Evolutionary conservation across 257 asterid genomes (phyloP).

Genomic region (Fraxinus pennsylvanica): DNA sequence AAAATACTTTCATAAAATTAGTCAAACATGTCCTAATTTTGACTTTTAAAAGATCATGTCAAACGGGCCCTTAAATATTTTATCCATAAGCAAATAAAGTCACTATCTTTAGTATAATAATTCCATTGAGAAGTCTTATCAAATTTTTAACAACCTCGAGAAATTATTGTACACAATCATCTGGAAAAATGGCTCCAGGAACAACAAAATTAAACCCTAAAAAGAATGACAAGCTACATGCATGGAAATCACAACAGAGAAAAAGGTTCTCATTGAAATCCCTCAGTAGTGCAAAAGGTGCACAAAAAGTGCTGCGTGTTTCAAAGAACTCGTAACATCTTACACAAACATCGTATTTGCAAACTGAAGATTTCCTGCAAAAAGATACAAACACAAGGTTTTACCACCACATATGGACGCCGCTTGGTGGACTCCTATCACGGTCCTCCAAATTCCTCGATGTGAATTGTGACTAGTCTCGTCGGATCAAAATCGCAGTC

Average conservation of each 20-base stretch:
- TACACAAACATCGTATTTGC: conserved; percentile 23
- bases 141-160: background rate
- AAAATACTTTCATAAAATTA: too few species aligned
- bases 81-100: background rate
- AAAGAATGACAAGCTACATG: background rate
- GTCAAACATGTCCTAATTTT: too few species aligned
- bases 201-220: background rate
- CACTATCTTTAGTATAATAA: background rate
- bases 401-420: background rate
- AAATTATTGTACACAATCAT: background rate
- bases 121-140: background rate
- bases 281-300: background rate
- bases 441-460: conserved; percentile 20
- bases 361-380: conserved; percentile 22
- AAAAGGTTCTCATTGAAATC: background rate
- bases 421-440: background rate
- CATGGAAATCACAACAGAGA: background rate
- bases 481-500: conserved; percentile 1
- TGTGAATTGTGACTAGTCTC: background rate
- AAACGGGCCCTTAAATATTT: too few species aligned
- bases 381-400: conserved; percentile 30
- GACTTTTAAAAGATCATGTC: too few species aligned
- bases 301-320: background rate
- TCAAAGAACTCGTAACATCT: conserved; percentile 20
- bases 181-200: background rate